A percentile compares a stretch with the other conserved stretches of the same genome.
These are phyloP conservation scores for Quercus parvula DNA, from an alignment of 306 rosid species.

Conservation along the genomic window DNA sequence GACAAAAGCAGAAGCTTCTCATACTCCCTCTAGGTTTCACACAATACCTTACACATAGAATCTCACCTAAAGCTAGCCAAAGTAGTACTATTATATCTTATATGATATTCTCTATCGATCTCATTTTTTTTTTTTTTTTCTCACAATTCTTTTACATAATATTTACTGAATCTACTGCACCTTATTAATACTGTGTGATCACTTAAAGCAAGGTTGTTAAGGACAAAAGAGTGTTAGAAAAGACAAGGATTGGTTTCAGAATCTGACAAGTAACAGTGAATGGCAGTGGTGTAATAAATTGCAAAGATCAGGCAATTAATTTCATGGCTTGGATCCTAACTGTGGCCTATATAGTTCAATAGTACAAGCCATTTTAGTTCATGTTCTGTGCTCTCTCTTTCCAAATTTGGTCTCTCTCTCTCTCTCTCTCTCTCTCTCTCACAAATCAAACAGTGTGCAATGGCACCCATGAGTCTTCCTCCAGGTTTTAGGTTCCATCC, in stretches of 20 bases:
- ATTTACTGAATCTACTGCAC: conserved; percentile 15
- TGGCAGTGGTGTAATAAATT: conserved; percentile 8
- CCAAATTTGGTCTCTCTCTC: conserved; percentile 16
- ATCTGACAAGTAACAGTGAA: not conserved
- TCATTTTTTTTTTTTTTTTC: not conserved
- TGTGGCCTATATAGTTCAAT: conserved; percentile 71
- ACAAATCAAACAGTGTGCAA: conserved; percentile 15
- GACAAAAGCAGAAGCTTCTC: conserved; percentile 99
- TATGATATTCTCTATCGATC: not conserved
- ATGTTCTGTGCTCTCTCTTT: conserved; percentile 11
- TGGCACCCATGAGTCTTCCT: conserved; percentile 97
- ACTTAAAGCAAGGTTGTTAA: not conserved
- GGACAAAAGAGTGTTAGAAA: not conserved
- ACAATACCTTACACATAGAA: conserved; percentile 59
- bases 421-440: conserved; percentile 11
- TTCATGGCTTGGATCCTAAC: conserved; percentile 22
- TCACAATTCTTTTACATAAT: not conserved
- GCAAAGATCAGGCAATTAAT: conserved; percentile 18
- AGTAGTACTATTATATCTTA: not conserved
- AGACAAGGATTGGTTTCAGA: not conserved
- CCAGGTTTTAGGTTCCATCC: conserved; percentile 99
- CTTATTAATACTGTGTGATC: not conserved
- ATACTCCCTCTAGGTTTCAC: conserved; percentile 69
- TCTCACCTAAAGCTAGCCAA: conserved; percentile 62
- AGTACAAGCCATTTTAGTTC: conserved; percentile 38